Conservation (phyloP, 139 green algal species). For the Spirogloea muscicola region DNA sequence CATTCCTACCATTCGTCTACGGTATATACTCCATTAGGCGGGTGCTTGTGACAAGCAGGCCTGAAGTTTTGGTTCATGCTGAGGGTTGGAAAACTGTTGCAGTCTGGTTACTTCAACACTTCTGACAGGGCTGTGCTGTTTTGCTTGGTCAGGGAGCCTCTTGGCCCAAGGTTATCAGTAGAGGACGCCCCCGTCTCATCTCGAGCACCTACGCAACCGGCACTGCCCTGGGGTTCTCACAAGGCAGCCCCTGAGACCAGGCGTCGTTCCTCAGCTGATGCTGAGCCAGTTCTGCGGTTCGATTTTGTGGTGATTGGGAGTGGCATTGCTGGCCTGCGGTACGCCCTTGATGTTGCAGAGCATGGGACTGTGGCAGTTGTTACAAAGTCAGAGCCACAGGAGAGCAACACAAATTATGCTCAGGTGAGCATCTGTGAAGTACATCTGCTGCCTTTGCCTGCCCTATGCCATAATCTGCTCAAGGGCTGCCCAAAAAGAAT, state of each 20-base stretch:
- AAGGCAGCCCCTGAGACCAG: neutral
- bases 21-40: no score
- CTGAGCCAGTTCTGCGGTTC: no score
- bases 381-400: slow-evolving; percentile 74
- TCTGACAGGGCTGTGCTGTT: neutral
- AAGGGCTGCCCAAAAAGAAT: no score
- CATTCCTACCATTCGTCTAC: no score
- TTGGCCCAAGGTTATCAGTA: neutral
- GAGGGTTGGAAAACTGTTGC: no score
- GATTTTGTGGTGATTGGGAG: slow-evolving; percentile 93
- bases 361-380: slow-evolving; percentile 87
- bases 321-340: slow-evolving; percentile 92
- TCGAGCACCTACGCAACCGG: neutral
- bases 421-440: slow-evolving; percentile 54
- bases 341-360: slow-evolving; percentile 88
- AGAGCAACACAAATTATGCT: slow-evolving; percentile 56
- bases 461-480: no score
- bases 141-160: neutral
- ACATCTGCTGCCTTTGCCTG: no score
- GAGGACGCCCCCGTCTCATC: neutral
- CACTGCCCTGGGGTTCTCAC: neutral
- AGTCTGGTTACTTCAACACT: no score
- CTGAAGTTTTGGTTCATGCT: no score
- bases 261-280: no score
- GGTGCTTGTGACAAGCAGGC: no score